Evolutionary conservation across 768 basidiomycete species (phyloP).

Genomic region (Rhizopogon vinicolor): DNA sequence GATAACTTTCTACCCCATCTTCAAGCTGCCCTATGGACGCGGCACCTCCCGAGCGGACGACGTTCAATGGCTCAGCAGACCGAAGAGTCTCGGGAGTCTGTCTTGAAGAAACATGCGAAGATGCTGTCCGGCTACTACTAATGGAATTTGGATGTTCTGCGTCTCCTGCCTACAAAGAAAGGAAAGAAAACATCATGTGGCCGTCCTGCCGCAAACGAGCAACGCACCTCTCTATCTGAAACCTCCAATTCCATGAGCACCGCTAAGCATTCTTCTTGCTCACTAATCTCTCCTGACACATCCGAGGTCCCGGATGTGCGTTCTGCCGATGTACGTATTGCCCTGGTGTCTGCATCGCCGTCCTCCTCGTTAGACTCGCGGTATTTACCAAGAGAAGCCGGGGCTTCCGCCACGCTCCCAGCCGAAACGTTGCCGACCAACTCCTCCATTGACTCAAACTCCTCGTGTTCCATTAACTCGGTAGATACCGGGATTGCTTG

Average conservation of each 20-base stretch:
- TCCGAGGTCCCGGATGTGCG: conserved; percentile 5
- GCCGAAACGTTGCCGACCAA: background rate
- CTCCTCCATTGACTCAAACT: background rate
- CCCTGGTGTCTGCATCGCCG: background rate
- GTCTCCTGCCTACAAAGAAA: background rate
- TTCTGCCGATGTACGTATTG: background rate
- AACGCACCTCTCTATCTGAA: background rate
- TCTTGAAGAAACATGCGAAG: background rate
- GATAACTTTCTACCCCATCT: background rate
- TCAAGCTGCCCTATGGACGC: background rate
- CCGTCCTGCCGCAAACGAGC: no score
- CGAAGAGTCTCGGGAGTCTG: background rate
- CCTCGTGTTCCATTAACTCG: background rate
- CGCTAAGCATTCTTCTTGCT: background rate
- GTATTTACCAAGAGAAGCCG: background rate
- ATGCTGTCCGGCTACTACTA: background rate
- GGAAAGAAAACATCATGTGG: background rate
- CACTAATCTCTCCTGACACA: conserved; percentile 8
- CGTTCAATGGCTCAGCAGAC: background rate
- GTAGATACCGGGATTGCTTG: background rate
- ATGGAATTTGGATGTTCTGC: background rate
- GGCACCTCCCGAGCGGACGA: background rate
- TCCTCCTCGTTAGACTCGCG: background rate
- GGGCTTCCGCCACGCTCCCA: background rate
- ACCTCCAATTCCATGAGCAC: background rate